Percentiles rank a stretch among this genome's conserved stretches.
Conservation (phyloP, 208 protist genomes). For the Wallacemonas sp. region DNA sequence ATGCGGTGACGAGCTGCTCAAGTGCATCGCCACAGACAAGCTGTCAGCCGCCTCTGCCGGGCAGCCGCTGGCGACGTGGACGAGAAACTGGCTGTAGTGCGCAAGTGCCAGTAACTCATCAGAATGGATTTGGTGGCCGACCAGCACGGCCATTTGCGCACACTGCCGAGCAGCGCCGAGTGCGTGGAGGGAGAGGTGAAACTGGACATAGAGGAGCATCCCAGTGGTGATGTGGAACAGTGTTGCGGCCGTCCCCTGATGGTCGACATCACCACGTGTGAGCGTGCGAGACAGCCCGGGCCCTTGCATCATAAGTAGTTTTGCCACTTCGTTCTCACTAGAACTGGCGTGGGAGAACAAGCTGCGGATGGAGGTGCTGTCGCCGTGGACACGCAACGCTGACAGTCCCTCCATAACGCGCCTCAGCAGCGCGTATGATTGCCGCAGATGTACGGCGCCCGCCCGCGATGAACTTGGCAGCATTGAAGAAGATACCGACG, state of each 20-base stretch:
- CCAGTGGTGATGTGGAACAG: conserved; percentile 73
- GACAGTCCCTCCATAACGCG: conserved; percentile 38
- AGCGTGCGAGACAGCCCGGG: conserved; percentile 12
- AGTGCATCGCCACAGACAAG: conserved; percentile 76
- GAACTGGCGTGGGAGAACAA: conserved; percentile 14
- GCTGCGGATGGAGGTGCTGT: neutral
- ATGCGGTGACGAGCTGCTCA: conserved; percentile 21
- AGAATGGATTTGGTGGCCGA: conserved; percentile 74
- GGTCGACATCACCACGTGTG: conserved; percentile 15
- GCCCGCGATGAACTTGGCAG: neutral
- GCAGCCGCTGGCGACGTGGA: conserved; percentile 42
- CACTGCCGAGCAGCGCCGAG: conserved; percentile 57
- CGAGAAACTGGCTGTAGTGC: conserved; percentile 71
- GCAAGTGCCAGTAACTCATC: conserved; percentile 60
- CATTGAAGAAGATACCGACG: no score
- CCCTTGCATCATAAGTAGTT: conserved; percentile 30
- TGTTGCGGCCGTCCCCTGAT: conserved; percentile 49
- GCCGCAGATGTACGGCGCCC: neutral
- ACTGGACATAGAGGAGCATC: conserved; percentile 77
- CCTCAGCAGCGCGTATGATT: conserved; percentile 8
- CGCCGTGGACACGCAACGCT: neutral
- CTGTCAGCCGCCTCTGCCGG: conserved; percentile 66
- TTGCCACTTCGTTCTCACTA: conserved; percentile 31
- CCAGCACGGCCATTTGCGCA: conserved; percentile 61
- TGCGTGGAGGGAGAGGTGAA: conserved; percentile 61